Percentiles rank a stretch among this genome's conserved stretches.
Evolutionary conservation across 1,139 yeast genomes (phyloP).

Genomic region (Yamadazyma spencermartinsiae): DNA sequence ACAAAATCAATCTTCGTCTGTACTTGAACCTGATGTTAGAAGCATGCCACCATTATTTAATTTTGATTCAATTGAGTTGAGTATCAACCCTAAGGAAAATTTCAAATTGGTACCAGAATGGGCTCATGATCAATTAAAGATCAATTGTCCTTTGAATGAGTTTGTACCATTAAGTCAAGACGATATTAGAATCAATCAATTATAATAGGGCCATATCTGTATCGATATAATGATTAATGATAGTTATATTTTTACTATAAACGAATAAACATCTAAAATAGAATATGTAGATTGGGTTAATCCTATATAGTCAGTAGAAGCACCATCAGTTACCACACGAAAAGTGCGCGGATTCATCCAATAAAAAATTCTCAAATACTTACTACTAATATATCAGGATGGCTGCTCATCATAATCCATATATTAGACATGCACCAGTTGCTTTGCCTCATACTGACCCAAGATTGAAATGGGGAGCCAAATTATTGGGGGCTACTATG

Average conservation of each 20-base stretch:
- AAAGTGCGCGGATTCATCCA: constrained; percentile 1
- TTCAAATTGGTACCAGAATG: constrained; percentile 39
- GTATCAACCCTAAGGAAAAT: constrained; percentile 39
- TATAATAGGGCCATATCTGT: background rate
- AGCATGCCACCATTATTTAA: constrained; percentile 50
- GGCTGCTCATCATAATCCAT: constrained; percentile 49
- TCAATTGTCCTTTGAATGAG: constrained; percentile 14
- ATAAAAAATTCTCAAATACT: background rate
- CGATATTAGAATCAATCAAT: constrained; percentile 13
- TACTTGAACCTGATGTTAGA: constrained; percentile 40
- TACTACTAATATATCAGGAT: constrained; percentile 2
- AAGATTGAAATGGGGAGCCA: constrained; percentile 58
- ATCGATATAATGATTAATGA: constrained; percentile 3
- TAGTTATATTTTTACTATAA: constrained; percentile 1
- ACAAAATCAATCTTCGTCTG: constrained; percentile 21
- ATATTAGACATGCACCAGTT: constrained; percentile 55
- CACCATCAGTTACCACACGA: no score
- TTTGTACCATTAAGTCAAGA: constrained; percentile 16
- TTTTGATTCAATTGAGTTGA: constrained; percentile 50
- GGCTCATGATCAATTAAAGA: constrained; percentile 25
- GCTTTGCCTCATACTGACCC: constrained; percentile 57
- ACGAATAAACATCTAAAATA: background rate
- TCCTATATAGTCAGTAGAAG: background rate
- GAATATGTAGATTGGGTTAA: no score
- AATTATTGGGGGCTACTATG: constrained; percentile 76